These are phyloP conservation scores for Eucalyptus polyanthemos DNA, from an alignment of 345 rosid species.

Conservation along the genomic window DNA sequence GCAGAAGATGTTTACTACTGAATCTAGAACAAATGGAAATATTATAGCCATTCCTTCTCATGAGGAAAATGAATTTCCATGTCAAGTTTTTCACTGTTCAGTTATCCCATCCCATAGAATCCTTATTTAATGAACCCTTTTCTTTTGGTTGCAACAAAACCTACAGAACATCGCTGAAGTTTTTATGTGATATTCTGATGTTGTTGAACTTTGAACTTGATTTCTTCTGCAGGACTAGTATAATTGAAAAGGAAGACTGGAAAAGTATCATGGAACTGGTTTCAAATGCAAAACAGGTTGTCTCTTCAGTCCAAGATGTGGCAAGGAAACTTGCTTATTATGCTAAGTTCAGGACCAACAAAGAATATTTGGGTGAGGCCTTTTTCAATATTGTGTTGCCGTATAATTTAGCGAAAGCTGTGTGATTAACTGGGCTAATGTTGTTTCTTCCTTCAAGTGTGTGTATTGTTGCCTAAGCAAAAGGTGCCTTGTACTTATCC, in stretches of 20 bases:
- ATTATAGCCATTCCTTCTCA: background rate
- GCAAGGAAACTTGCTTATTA: conserved; percentile 75
- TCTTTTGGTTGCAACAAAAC: background rate
- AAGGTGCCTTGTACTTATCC: background rate
- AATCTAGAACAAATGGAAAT: background rate
- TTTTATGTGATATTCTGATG: background rate
- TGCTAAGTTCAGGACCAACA: conserved; percentile 50
- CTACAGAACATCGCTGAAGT: background rate
- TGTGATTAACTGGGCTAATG: background rate
- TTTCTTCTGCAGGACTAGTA: conserved; percentile 54
- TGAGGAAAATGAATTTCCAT: background rate
- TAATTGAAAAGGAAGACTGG: conserved; percentile 81
- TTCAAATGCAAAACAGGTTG: conserved; percentile 77
- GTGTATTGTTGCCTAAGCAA: background rate
- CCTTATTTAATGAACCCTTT: background rate
- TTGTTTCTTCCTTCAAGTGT: background rate
- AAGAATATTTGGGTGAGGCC: conserved; percentile 33
- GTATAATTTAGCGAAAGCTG: background rate
- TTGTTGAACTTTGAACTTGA: background rate
- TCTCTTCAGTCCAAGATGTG: conserved; percentile 76
- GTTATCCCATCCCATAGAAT: background rate
- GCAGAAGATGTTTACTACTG: background rate
- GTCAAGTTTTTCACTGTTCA: background rate
- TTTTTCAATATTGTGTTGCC: background rate
- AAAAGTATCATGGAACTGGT: conserved; percentile 56